phyloP scores from a whole-genome alignment of 1,139 yeast genomes.

The Hansenula anomala region DNA sequence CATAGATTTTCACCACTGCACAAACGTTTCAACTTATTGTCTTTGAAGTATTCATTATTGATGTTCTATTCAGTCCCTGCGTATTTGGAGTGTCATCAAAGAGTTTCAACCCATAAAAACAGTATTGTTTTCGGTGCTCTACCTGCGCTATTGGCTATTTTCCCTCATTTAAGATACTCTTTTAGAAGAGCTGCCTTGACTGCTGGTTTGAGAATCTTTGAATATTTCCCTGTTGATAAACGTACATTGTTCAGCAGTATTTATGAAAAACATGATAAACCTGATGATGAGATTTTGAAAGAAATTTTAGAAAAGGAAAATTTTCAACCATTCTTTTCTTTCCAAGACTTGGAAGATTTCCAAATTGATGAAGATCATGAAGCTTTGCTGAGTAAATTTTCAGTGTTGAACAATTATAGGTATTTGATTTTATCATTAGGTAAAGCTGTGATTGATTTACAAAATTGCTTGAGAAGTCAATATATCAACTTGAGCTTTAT shows the following conservation, averaged over 20 bases:
- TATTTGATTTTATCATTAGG: background rate
- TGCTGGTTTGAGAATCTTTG: background rate
- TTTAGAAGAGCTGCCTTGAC: conserved; percentile 1
- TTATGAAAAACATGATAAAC: conserved; percentile 1
- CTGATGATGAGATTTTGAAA: background rate
- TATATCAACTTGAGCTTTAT: background rate
- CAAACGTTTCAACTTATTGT: background rate
- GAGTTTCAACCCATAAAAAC: background rate
- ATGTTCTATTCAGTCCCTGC: background rate
- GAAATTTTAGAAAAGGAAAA: background rate
- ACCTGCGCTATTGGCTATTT: background rate
- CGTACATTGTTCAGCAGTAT: background rate
- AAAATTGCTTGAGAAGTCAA: conserved; percentile 1
- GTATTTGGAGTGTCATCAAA: background rate
- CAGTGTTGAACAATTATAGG: background rate
- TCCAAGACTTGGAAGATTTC: conserved; percentile 1
- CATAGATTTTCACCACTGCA: background rate
- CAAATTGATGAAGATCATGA: conserved; percentile 1
- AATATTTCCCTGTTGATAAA: conserved; percentile 1
- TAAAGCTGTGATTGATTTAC: background rate
- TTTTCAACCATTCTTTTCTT: background rate
- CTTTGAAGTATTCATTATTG: conserved; percentile 1
- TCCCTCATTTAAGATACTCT: background rate
- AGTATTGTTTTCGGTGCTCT: background rate
- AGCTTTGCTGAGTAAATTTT: background rate